These are phyloP conservation scores for Heracleum sosnowskyi DNA, from an alignment of 129 eudicot genomes.

Conservation along the genomic window DNA sequence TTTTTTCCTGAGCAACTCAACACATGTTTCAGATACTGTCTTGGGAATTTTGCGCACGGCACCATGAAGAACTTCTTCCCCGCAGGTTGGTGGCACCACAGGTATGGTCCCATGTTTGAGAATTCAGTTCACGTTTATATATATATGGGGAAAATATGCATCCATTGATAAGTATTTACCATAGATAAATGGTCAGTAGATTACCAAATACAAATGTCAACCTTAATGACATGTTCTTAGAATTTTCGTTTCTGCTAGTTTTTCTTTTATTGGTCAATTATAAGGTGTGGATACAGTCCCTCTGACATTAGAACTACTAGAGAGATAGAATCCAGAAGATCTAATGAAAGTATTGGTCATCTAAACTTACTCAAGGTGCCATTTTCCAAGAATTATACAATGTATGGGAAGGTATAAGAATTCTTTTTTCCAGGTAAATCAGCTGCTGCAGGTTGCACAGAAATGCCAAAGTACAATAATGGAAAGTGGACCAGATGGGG, in stretches of 20 bases:
- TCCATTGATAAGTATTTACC: not conserved
- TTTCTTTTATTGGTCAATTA: not conserved
- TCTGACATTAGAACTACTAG: not conserved
- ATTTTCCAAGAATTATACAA: not conserved
- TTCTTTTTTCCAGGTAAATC: constrained; percentile 58
- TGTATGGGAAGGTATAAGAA: not conserved
- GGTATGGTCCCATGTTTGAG: constrained; percentile 28
- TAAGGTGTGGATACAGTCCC: not conserved
- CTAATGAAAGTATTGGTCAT: not conserved
- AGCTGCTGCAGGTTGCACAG: constrained; percentile 87
- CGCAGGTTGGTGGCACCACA: constrained; percentile 95
- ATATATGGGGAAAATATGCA: not conserved
- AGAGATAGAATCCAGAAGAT: not conserved
- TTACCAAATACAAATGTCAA: not conserved
- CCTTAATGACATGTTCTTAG: not conserved
- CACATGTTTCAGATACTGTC: constrained; percentile 53
- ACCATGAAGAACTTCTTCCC: constrained; percentile 95
- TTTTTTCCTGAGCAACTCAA: not conserved
- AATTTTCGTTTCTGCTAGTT: not conserved
- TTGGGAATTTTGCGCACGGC: constrained; percentile 97
- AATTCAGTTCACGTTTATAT: not conserved
- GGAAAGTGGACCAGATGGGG: constrained; percentile 85
- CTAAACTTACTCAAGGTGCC: not conserved
- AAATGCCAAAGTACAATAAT: constrained; percentile 85
- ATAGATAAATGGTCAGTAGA: not conserved